These are phyloP conservation scores for Candida lessepsii DNA, from an alignment of 805 yeast species.

Conservation along the genomic window DNA sequence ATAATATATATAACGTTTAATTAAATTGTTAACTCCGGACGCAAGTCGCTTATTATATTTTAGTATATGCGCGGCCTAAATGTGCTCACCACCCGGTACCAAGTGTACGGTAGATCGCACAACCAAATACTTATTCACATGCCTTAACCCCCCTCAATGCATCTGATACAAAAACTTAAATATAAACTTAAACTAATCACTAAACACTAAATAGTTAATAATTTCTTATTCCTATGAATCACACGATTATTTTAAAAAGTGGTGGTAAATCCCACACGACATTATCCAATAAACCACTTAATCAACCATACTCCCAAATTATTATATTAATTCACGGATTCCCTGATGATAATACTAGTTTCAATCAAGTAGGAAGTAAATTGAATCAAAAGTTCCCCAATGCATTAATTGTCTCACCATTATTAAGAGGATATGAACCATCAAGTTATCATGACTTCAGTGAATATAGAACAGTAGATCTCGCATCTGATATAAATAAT, in stretches of 20 bases:
- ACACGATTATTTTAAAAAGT: slow-evolving; percentile 11
- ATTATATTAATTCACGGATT: slow-evolving; percentile 36
- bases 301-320: slow-evolving; percentile 15
- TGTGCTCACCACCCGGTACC: no score
- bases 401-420: slow-evolving; percentile 31
- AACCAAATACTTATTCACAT: no score
- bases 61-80: no score
- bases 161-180: neutral
- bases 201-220: no score
- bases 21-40: no score
- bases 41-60: no score
- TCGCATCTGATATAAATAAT: slow-evolving; percentile 33
- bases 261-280: slow-evolving; percentile 13
- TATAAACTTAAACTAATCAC: no score
- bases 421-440: slow-evolving; percentile 38
- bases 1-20: neutral
- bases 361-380: slow-evolving; percentile 17
- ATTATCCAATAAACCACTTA: slow-evolving; percentile 8
- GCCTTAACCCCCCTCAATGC: no score
- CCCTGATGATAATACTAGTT: slow-evolving; percentile 37
- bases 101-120: no score
- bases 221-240: slow-evolving; percentile 2
- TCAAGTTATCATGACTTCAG: slow-evolving; percentile 24
- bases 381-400: slow-evolving; percentile 17
- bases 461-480: slow-evolving; percentile 27